Percentiles rank a stretch among this genome's conserved stretches.
Evolutionary conservation across 768 basidiomycete genomes (phyloP).

Genomic region (Clathrus columnatus): DNA sequence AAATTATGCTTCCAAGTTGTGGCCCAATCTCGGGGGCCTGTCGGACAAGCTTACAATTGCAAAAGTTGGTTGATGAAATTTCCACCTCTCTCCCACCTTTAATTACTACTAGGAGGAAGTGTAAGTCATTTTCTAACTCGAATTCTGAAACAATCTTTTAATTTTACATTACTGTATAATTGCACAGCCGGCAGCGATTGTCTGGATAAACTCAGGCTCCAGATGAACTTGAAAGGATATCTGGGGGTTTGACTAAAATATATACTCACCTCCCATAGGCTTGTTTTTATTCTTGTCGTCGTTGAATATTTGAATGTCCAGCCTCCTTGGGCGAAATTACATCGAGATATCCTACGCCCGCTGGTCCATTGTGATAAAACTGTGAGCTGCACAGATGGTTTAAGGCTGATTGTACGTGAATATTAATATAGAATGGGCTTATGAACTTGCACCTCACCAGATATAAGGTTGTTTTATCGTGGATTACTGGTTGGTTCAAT

Average conservation of each 20-base stretch:
- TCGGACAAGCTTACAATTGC: no score
- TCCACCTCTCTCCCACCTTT: no score
- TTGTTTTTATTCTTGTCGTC: constrained; percentile 41
- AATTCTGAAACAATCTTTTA: no score
- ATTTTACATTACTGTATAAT: background rate
- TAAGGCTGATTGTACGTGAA: background rate
- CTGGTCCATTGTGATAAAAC: constrained; percentile 53
- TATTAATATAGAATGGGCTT: constrained; percentile 42
- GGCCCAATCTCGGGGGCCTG: no score
- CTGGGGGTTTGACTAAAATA: background rate
- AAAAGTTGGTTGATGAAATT: no score
- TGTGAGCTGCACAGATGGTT: constrained; percentile 15
- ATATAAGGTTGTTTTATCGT: constrained; percentile 43
- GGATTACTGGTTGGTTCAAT: constrained; percentile 32
- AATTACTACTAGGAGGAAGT: constrained; percentile 57
- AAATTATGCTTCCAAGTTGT: no score
- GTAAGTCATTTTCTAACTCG: constrained; percentile 20
- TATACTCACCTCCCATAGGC: constrained; percentile 23
- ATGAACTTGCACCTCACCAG: constrained; percentile 46
- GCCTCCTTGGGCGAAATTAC: constrained; percentile 53
- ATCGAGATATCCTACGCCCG: constrained; percentile 52
- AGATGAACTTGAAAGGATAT: background rate
- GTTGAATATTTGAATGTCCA: constrained; percentile 38
- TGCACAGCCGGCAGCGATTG: constrained; percentile 14
- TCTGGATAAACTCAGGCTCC: background rate